Percentiles rank a stretch among this genome's conserved stretches.
Conservation (phyloP, 148 eudicot genomes). For the Diospyros kaki region DNA sequence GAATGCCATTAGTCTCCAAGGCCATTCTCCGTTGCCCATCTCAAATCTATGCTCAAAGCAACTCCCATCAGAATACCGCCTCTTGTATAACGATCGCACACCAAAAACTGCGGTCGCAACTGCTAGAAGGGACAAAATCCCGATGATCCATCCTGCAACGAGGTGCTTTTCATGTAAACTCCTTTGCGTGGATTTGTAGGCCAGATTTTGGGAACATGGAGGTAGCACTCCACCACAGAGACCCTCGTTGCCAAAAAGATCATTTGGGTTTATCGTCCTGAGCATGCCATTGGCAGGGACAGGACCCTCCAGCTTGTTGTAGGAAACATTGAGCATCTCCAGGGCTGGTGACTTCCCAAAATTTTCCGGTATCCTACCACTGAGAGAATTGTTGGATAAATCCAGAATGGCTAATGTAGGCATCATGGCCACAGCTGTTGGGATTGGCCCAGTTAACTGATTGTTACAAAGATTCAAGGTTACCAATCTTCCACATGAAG, state of each 20-base stretch:
- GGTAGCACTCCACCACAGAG: slow-evolving; percentile 58
- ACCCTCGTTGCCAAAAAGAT: slow-evolving; percentile 55
- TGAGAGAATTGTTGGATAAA: slow-evolving; percentile 64
- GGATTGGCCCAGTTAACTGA: slow-evolving; percentile 53
- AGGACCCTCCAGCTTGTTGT: slow-evolving; percentile 58
- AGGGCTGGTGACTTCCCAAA: slow-evolving; percentile 80
- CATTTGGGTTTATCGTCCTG: slow-evolving; percentile 49
- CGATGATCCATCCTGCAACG: slow-evolving; percentile 57
- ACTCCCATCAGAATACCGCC: slow-evolving; percentile 53
- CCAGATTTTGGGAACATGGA: slow-evolving; percentile 42
- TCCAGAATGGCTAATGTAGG: slow-evolving; percentile 64
- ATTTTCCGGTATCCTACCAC: slow-evolving; percentile 60
- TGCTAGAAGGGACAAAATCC: slow-evolving; percentile 40
- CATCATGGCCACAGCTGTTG: slow-evolving; percentile 59
- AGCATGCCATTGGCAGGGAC: slow-evolving; percentile 68
- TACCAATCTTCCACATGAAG: slow-evolving; percentile 66
- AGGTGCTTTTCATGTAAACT: slow-evolving; percentile 43
- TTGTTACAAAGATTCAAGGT: slow-evolving; percentile 59
- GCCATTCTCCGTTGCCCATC: slow-evolving; percentile 57
- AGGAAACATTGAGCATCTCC: slow-evolving; percentile 62
- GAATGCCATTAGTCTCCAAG: slow-evolving; percentile 88
- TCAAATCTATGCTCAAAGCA: slow-evolving; percentile 67
- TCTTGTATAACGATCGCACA: slow-evolving; percentile 37
- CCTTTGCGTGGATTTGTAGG: slow-evolving; percentile 24
- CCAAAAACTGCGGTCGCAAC: slow-evolving; percentile 36